These are phyloP conservation scores for Macrophomina tecta DNA, from an alignment of 2,329 filamentous ascomycete species.

Conservation along the genomic window DNA sequence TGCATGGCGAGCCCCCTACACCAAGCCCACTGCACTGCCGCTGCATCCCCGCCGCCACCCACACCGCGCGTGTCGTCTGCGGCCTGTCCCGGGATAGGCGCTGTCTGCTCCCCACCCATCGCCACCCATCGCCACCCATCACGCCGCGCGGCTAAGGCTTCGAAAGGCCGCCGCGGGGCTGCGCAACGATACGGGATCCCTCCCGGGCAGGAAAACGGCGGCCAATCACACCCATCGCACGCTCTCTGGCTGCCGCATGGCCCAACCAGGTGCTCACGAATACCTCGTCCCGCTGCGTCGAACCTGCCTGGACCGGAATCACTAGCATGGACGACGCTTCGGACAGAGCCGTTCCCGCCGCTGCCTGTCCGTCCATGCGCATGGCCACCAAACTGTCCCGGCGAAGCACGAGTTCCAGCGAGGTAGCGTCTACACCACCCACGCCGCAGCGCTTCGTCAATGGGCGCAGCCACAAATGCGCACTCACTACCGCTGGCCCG, in stretches of 20 bases:
- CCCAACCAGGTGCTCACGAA: background rate
- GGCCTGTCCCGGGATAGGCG: too few species aligned
- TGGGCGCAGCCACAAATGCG: too few species aligned
- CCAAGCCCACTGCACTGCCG: background rate
- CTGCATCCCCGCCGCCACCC: background rate
- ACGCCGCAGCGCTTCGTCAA: too few species aligned
- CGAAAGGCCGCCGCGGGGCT: too few species aligned
- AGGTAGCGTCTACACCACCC: too few species aligned
- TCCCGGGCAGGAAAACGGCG: background rate
- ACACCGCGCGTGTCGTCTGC: background rate
- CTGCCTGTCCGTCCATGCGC: background rate
- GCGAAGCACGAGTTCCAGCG: too few species aligned
- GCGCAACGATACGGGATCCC: too few species aligned
- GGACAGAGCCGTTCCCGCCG: background rate
- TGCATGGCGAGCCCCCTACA: conserved; percentile 3
- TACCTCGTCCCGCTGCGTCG: background rate
- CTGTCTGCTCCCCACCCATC: too few species aligned
- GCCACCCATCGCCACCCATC: too few species aligned
- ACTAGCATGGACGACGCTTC: background rate
- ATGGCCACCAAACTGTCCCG: background rate
- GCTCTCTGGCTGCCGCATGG: too few species aligned
- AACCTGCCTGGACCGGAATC: background rate
- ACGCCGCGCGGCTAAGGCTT: too few species aligned
- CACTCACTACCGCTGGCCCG: too few species aligned
- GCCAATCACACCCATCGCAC: background rate